These are phyloP conservation scores for Leccinum boreale DNA, from an alignment of 768 basidiomycete genomes.

Conservation along the genomic window DNA sequence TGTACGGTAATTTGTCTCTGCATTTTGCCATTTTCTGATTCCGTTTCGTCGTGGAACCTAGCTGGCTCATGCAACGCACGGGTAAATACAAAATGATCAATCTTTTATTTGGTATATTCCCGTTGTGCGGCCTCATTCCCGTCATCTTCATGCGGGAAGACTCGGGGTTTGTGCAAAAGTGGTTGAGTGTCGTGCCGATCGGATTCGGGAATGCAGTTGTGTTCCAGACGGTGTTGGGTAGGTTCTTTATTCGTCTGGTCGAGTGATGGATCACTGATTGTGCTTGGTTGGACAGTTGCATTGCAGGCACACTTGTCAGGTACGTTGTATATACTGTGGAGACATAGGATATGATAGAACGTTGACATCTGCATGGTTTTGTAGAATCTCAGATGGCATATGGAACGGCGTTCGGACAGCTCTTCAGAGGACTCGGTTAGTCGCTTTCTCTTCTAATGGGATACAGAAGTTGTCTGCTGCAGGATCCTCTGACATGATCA, in stretches of 20 bases:
- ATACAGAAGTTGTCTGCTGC: not conserved
- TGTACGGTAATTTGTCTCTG: not conserved
- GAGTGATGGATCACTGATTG: not conserved
- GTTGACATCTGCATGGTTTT: not conserved
- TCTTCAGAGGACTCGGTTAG: constrained; percentile 22
- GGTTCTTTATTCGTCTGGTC: not conserved
- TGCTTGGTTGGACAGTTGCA: not conserved
- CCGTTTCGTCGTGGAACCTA: not conserved
- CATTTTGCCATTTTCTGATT: not conserved
- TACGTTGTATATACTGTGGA: not conserved
- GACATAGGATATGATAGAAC: not conserved
- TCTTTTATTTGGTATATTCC: constrained; percentile 46
- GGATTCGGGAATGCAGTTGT: constrained; percentile 20
- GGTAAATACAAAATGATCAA: constrained; percentile 50
- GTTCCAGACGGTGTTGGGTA: constrained; percentile 18
- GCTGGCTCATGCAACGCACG: constrained; percentile 49
- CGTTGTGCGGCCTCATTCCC: constrained; percentile 41
- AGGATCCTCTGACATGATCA: not conserved
- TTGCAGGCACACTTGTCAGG: constrained; percentile 7
- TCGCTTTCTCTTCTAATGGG: not conserved
- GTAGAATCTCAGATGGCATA: constrained; percentile 20
- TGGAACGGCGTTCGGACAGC: constrained; percentile 24
- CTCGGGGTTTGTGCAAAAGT: constrained; percentile 19
- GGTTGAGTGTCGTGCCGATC: constrained; percentile 19
- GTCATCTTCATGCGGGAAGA: constrained; percentile 30